Evolutionary conservation across 768 basidiomycete species (phyloP).

Genomic region (Boletales sp.): DNA sequence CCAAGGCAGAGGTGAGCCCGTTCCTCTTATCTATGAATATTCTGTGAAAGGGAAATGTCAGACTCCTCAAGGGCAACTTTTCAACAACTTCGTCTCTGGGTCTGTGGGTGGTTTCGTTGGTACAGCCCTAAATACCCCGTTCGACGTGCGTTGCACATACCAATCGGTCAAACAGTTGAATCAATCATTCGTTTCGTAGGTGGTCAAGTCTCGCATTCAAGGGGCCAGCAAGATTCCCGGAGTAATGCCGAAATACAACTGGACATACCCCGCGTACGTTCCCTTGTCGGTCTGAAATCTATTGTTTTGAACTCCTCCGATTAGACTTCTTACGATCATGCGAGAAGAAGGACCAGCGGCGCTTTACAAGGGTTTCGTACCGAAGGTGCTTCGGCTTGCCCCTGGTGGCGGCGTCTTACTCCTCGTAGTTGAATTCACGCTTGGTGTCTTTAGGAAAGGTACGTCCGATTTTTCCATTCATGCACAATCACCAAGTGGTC

Average conservation of each 20-base stretch:
- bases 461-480: not conserved
- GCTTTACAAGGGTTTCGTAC: slow-evolving; percentile 92
- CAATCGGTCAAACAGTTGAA: not conserved
- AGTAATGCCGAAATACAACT: slow-evolving; percentile 83
- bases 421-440: slow-evolving; percentile 87
- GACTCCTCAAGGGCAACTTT: slow-evolving; percentile 64
- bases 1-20: slow-evolving; percentile 75
- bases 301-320: not conserved
- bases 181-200: slow-evolving; percentile 41
- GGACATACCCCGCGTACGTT: slow-evolving; percentile 83
- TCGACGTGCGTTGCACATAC: slow-evolving; percentile 39
- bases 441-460: slow-evolving; percentile 76
- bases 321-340: slow-evolving; percentile 65
- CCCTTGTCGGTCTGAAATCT: not conserved
- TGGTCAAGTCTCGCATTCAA: slow-evolving; percentile 96
- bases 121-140: slow-evolving; percentile 88
- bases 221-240: slow-evolving; percentile 62
- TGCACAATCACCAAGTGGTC: slow-evolving; percentile 1
- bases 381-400: slow-evolving; percentile 92
- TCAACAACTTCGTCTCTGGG: slow-evolving; percentile 94
- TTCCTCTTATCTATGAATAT: not conserved
- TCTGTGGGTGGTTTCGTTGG: slow-evolving; percentile 87
- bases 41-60: slow-evolving; percentile 23
- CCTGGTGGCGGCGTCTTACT: slow-evolving; percentile 94
- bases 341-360: slow-evolving; percentile 85